Percentiles rank a stretch among this genome's conserved stretches.
Conservation (phyloP, 108 stramenopile species). For the Heterococcus sp. region DNA sequence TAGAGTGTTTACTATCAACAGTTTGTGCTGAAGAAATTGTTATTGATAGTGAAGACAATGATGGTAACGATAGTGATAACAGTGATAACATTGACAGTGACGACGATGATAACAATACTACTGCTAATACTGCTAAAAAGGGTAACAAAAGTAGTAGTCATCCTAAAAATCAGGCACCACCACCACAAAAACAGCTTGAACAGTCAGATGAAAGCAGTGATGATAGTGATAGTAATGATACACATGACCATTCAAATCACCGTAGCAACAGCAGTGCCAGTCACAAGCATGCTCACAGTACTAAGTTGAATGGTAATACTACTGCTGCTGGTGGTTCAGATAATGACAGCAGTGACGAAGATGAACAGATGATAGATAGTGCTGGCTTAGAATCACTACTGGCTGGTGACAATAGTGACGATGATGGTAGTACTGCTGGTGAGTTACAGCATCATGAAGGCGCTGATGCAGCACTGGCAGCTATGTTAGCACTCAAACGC, state of each 20-base stretch:
- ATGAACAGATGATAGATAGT: slow-evolving; percentile 10
- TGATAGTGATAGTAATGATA: neutral
- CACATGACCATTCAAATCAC: no score
- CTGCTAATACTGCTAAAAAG: neutral
- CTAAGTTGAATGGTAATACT: no score
- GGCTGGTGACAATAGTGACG: neutral
- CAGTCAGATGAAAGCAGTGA: slow-evolving; percentile 1
- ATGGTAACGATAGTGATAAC: neutral
- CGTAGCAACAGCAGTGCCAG: no score
- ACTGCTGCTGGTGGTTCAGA: no score
- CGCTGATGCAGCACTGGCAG: slow-evolving; percentile 34
- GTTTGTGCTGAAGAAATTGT: slow-evolving; percentile 20
- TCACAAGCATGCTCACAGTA: no score
- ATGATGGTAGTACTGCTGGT: neutral
- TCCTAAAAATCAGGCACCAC: neutral
- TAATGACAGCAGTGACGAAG: neutral
- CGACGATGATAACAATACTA: neutral
- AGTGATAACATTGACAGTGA: neutral
- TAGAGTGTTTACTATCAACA: slow-evolving; percentile 24
- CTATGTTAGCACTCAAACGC: slow-evolving; percentile 15
- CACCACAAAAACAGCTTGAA: neutral
- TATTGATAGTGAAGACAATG: neutral
- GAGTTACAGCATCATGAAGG: slow-evolving; percentile 24
- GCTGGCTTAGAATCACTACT: slow-evolving; percentile 9
- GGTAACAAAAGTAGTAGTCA: neutral